Evolutionary conservation across 1,139 yeast species (phyloP).

Genomic region (Kluyveromyces sp.): DNA sequence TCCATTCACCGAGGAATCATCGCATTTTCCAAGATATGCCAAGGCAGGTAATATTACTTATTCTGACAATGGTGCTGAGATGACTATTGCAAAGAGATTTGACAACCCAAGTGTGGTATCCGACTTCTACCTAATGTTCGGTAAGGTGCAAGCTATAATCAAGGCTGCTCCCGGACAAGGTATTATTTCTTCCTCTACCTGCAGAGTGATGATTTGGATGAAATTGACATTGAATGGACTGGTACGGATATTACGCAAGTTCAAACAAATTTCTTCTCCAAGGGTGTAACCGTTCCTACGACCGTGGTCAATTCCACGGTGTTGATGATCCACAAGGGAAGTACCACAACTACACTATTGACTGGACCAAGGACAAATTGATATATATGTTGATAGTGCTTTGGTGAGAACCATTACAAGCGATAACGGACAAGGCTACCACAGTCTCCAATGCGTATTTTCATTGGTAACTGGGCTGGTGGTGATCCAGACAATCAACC

Average conservation of each 20-base stretch:
- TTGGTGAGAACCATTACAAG: constrained; percentile 51
- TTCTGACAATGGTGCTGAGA: constrained; percentile 47
- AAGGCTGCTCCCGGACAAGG: constrained; percentile 73
- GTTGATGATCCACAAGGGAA: constrained; percentile 48
- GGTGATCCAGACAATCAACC: constrained; percentile 58
- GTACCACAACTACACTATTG: constrained; percentile 72
- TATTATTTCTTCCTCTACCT: constrained; percentile 68
- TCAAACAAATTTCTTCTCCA: constrained; percentile 75
- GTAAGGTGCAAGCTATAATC: constrained; percentile 64
- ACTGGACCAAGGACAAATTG: constrained; percentile 62
- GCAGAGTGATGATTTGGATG: constrained; percentile 82
- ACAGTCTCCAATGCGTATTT: constrained; percentile 67
- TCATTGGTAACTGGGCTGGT: constrained; percentile 74
- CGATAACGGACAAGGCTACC: constrained; percentile 53
- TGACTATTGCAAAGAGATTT: constrained; percentile 51
- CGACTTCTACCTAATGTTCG: constrained; percentile 78
- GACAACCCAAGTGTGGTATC: constrained; percentile 75
- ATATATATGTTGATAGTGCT: constrained; percentile 57
- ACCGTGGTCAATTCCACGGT: constrained; percentile 66
- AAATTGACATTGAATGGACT: constrained; percentile 77
- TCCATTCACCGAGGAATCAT: constrained; percentile 39
- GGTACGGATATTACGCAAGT: constrained; percentile 68
- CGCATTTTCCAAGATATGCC: constrained; percentile 34
- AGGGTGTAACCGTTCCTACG: constrained; percentile 71
- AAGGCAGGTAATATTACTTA: constrained; percentile 35